Base-by-base conservation (phyloP, 495 filamentous ascomycete species). In the Aspergillus cavernicola region DNA sequence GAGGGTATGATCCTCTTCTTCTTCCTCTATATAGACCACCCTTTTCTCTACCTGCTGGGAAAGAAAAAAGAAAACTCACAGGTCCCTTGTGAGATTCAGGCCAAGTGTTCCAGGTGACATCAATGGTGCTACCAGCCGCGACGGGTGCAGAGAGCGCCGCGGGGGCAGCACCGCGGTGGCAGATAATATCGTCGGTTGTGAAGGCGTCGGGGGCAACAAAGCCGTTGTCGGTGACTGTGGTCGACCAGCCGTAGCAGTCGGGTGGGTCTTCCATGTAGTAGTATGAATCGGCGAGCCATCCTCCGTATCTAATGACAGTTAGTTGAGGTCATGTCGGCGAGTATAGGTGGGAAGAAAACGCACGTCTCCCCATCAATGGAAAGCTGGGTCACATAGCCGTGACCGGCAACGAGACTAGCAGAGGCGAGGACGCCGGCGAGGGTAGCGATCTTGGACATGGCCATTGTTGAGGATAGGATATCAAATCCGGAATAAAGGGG, bases 71-170 rank as follows among this genome's bases (percentile, higher is more conserved):
- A 33, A n/a, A 7, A 10, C 18, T 7, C 15, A 40, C 38, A 1
- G 87, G 86, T 10, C 88, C 86, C 56, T 83, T 76, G 60, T 87
- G 86, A 28, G 71, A 77, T 2, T 76, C 68, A 3, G 87, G 87
- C 86, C 87, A 90, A 0, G 68, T 66, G 53, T 80, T 79, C 85
- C 85, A 89, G 53, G 80, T 77, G 39, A 89, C 69, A 56, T 77
- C 76, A 45, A 88, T 73, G 19, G 59, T 72, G 56, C 75, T 70
- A 44, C 84, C 82, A 10, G 83, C 78, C 23, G 66, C 70, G 40
- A 85, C 76, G 18, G 74, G 70, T 5, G 79, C 81, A 61, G 76
- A 72, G 31, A 80, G 69, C 0, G 73, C 66, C 29, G 72, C 85
- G 3, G 78, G 68, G 33, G 74, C 72, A 31, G 76, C 81, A 35